Evolutionary conservation across 148 eudicot species (phyloP), one percentile per base, ranked within the genome.

Genomic region (Rheum nobile): DNA sequence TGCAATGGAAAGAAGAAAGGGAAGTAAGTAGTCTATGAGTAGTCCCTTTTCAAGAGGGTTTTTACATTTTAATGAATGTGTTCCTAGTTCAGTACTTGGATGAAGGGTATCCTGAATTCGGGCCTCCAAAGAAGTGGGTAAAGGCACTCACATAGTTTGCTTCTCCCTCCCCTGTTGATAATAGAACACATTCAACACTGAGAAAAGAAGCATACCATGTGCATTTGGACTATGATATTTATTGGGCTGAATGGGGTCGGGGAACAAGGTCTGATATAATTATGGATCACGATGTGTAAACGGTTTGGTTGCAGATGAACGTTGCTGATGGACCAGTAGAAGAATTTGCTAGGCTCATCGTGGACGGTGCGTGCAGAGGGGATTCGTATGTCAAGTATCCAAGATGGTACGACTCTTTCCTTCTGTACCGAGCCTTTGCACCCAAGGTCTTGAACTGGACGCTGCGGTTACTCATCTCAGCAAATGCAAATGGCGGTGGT

Each of bases 1-100:
- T 88, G 91, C 97, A 91, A 71, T 89, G 98, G 97, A 89, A 78
- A 80, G 97, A 94, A 87, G 98, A 94, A 78, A 80, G 96, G 80
- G 98, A 94, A 76, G 98, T 89, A 75, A 79, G 67, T 57, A 57
- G 5, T 57, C 26, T 57, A 24, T 19, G 24, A 8, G 1, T 50
- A 17, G 3, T 21, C 6, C 24, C 0, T 21, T 7, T 17, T 48
- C 17, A n/a, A 19, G 55, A 48, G 55, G 22, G 55, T 48, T n/a
- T n/a, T n/a, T n/a, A n/a, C n/a, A n/a, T n/a, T n/a, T n/a, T n/a
- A n/a, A n/a, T n/a, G n/a, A n/a, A n/a, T n/a, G n/a, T n/a, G n/a
- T n/a, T n/a, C n/a, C n/a, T n/a, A n/a, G n/a, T n/a, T n/a, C n/a
- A n/a, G n/a, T n/a, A n/a, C n/a, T n/a, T n/a, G n/a, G n/a, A n/a